A percentile compares a stretch with the other conserved stretches of the same genome.
These are phyloP conservation scores for Aureobasidium sp. DNA, from an alignment of 2,329 filamentous ascomycete genomes.

Conservation along the genomic window DNA sequence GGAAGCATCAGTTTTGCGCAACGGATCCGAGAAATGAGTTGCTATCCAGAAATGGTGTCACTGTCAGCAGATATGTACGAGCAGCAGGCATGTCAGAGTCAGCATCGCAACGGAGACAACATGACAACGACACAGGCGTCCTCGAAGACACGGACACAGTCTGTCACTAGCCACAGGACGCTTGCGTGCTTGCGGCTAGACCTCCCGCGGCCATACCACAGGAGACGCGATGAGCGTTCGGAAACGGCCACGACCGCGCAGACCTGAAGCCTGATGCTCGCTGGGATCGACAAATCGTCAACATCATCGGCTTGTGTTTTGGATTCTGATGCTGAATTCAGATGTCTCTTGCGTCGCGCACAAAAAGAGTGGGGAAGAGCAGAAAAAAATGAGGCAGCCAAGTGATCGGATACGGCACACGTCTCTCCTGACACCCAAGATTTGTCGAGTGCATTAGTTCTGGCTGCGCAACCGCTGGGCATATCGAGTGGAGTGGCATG, in stretches of 20 bases:
- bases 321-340: background rate
- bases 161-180: conserved; percentile 9
- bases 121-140: conserved; percentile 8
- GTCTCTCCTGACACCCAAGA: conserved; percentile 6
- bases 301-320: background rate
- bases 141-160: background rate
- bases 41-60: background rate
- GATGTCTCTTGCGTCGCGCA: background rate
- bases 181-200: conserved; percentile 3
- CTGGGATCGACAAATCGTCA: conserved; percentile 6
- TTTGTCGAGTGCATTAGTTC: conserved; percentile 2
- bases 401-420: conserved; percentile 1
- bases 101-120: conserved; percentile 6
- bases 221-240: conserved; percentile 5
- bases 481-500: background rate
- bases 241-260: conserved; percentile 6
- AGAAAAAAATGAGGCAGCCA: background rate
- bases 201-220: background rate
- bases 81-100: conserved; percentile 7
- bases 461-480: conserved; percentile 4
- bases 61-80: conserved; percentile 6
- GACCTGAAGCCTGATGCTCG: background rate
- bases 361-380: background rate
- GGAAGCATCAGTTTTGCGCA: background rate
- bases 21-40: background rate